phyloP scores from a whole-genome alignment of 768 basidiomycete species.

The Tylopilus balloui region DNA sequence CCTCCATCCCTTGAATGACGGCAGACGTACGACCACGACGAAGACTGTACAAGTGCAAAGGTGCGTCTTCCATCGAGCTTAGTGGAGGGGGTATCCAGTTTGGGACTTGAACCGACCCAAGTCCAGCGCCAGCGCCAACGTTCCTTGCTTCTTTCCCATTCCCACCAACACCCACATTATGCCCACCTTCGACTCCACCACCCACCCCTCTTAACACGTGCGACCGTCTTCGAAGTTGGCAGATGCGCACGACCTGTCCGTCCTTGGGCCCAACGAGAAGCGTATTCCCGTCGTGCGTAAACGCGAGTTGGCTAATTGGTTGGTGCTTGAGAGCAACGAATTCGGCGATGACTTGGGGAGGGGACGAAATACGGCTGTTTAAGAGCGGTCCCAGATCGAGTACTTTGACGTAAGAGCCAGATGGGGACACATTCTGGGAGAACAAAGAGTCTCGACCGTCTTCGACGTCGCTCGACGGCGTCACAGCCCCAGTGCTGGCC shows the following conservation, averaged over 20 bases:
- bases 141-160: conserved; percentile 2
- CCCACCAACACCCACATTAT: neutral
- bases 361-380: conserved; percentile 13
- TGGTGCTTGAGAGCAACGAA: conserved; percentile 48
- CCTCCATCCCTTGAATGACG: conserved; percentile 47
- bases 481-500: conserved; percentile 6
- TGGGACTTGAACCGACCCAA: neutral
- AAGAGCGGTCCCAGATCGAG: conserved; percentile 48
- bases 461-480: conserved; percentile 13
- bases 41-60: conserved; percentile 64
- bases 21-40: conserved; percentile 69
- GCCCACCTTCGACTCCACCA: neutral
- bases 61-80: conserved; percentile 20
- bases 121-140: conserved; percentile 1
- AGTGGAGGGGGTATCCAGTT: conserved; percentile 1
- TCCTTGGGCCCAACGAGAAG: conserved; percentile 49
- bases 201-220: conserved; percentile 16
- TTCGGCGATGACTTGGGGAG: conserved; percentile 38
- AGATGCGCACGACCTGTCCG: conserved; percentile 51
- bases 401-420: conserved; percentile 49
- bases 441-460: conserved; percentile 6
- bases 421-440: conserved; percentile 12
- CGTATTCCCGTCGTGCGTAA: conserved; percentile 50
- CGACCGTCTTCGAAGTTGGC: conserved; percentile 35
- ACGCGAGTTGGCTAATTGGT: conserved; percentile 43